phyloP scores from a whole-genome alignment of 2,329 filamentous ascomycete species.

The Daldinia eschscholtzii region DNA sequence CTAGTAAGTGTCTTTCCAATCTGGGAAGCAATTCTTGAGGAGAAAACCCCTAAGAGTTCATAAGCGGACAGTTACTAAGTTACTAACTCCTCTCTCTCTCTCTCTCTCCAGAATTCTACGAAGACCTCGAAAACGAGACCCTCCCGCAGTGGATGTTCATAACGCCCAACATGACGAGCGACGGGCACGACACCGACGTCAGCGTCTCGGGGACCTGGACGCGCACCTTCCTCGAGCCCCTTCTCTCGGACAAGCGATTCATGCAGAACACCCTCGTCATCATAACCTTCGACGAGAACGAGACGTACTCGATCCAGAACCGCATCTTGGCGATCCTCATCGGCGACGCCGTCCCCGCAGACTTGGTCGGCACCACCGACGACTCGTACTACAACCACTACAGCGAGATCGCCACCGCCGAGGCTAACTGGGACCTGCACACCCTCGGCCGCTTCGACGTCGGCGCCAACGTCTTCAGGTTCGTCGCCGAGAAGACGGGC shows the following conservation, averaged over 20 bases:
- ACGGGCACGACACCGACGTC: slow-evolving; percentile 81
- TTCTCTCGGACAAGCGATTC: slow-evolving; percentile 77
- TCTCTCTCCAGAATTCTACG: slow-evolving; percentile 64
- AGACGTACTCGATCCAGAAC: slow-evolving; percentile 76
- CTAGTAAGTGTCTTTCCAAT: slow-evolving; percentile 45
- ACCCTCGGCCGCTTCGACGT: slow-evolving; percentile 80
- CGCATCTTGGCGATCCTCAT: slow-evolving; percentile 77
- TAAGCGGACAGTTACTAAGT: neutral
- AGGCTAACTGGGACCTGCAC: slow-evolving; percentile 77
- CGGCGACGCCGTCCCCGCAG: slow-evolving; percentile 76
- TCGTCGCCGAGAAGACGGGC: slow-evolving; percentile 72
- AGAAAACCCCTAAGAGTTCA: neutral
- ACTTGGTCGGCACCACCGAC: slow-evolving; percentile 77
- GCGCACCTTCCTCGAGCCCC: slow-evolving; percentile 75
- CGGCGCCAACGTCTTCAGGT: slow-evolving; percentile 75
- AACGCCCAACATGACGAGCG: slow-evolving; percentile 80
- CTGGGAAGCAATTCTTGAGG: neutral
- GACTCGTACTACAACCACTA: slow-evolving; percentile 79
- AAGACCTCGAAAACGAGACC: slow-evolving; percentile 71
- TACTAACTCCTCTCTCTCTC: slow-evolving; percentile 10
- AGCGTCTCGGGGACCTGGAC: slow-evolving; percentile 77
- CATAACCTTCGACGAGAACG: slow-evolving; percentile 84
- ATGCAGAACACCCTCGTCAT: slow-evolving; percentile 81
- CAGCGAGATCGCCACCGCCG: slow-evolving; percentile 74
- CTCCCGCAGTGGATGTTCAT: slow-evolving; percentile 81